phyloP scores from a whole-genome alignment of 1,139 yeast species.

The Yarrowia galli region DNA sequence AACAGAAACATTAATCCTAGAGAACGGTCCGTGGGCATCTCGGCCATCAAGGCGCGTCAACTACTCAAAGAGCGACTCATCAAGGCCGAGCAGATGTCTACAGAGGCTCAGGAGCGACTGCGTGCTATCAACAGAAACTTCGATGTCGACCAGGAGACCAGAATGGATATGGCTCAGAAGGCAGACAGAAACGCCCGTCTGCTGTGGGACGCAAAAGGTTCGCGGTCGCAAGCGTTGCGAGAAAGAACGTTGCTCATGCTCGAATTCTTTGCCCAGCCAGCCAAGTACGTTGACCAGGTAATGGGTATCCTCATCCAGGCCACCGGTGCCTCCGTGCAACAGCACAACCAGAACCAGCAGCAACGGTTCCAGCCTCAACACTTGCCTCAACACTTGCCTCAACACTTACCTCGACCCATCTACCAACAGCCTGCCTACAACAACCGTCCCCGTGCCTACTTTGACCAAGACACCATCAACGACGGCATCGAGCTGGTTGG shows the following conservation, averaged over 20 bases:
- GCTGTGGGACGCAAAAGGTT: constrained; percentile 12
- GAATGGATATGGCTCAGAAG: neutral
- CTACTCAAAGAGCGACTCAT: neutral
- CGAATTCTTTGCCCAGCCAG: constrained; percentile 6
- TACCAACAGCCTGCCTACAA: neutral
- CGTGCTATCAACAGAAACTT: constrained; percentile 1
- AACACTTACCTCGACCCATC: neutral
- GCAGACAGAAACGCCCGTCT: constrained; percentile 7
- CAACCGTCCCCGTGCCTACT: constrained; percentile 3
- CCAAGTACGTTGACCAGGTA: neutral
- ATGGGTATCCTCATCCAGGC: neutral
- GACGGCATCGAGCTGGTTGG: constrained; percentile 15
- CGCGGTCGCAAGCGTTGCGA: neutral
- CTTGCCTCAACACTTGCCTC: too few species aligned
- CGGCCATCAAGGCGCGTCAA: constrained; percentile 1
- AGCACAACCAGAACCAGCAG: constrained; percentile 13
- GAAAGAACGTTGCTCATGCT: neutral
- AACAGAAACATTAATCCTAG: neutral
- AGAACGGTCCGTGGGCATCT: neutral
- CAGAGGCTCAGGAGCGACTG: neutral
- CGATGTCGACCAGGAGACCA: neutral
- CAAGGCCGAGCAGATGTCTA: neutral
- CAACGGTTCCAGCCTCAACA: neutral
- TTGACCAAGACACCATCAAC: neutral
- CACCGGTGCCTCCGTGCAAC: neutral